These are phyloP conservation scores for Plicaturopsis crispa DNA, from an alignment of 768 basidiomycete genomes.

Conservation along the genomic window DNA sequence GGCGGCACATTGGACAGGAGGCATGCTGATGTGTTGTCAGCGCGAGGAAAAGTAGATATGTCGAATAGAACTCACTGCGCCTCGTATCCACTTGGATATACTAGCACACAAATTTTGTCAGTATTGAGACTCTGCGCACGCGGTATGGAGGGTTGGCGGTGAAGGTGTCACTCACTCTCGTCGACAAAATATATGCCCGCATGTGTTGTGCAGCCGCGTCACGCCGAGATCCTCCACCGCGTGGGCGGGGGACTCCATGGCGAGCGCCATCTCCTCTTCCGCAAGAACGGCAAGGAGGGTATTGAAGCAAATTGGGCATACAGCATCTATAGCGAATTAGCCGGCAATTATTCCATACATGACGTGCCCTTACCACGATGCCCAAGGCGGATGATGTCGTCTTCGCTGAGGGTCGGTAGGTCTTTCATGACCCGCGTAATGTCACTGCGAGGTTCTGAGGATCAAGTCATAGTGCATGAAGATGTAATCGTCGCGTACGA, in stretches of 20 bases:
- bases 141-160: slow-evolving; percentile 4
- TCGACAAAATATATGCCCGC: slow-evolving; percentile 64
- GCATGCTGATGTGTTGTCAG: slow-evolving; percentile 51
- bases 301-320: slow-evolving; percentile 72
- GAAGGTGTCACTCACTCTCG: slow-evolving; percentile 50
- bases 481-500: no score
- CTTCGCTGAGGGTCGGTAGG: slow-evolving; percentile 45
- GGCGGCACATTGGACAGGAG: slow-evolving; percentile 63
- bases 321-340: slow-evolving; percentile 38
- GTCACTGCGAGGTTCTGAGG: no score
- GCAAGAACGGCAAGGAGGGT: slow-evolving; percentile 60
- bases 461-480: no score
- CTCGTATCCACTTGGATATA: slow-evolving; percentile 55
- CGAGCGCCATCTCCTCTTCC: slow-evolving; percentile 66
- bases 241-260: slow-evolving; percentile 75
- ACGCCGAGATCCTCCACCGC: slow-evolving; percentile 65
- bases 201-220: slow-evolving; percentile 46
- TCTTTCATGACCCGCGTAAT: slow-evolving; percentile 25
- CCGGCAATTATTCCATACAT: slow-evolving; percentile 1
- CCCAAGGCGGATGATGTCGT: slow-evolving; percentile 37
- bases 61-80: slow-evolving; percentile 36
- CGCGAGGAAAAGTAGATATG: slow-evolving; percentile 1
- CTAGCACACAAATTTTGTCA: slow-evolving; percentile 25
- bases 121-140: slow-evolving; percentile 7
- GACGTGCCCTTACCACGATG: slow-evolving; percentile 31